These are phyloP conservation scores for Penicillium sp. DNA, from an alignment of 2,329 filamentous ascomycete genomes.

Conservation along the genomic window DNA sequence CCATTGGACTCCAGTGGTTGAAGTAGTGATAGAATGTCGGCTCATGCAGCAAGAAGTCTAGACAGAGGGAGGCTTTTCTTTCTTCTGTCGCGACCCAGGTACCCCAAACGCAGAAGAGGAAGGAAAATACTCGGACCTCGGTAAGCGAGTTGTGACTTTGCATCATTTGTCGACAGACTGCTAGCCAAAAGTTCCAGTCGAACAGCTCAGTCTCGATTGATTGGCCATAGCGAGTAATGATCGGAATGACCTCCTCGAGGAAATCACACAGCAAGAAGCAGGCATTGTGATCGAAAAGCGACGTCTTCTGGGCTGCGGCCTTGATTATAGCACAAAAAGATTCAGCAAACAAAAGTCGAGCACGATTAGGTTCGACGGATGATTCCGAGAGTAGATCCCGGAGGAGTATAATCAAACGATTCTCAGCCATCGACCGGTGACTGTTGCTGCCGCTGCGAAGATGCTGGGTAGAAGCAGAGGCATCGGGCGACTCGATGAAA, in stretches of 20 bases:
- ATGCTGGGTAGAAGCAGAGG: constrained; percentile 63
- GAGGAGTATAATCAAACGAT: constrained; percentile 78
- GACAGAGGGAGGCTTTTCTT: constrained; percentile 70
- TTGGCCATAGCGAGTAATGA: constrained; percentile 63
- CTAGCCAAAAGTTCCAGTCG: constrained; percentile 79
- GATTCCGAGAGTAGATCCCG: constrained; percentile 74
- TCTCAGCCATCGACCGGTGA: constrained; percentile 82
- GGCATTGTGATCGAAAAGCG: constrained; percentile 77
- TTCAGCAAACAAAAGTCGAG: constrained; percentile 72
- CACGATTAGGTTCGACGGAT: constrained; percentile 54
- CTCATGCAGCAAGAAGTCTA: constrained; percentile 74
- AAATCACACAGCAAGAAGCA: constrained; percentile 93
- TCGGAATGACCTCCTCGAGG: constrained; percentile 75
- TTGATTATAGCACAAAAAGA: constrained; percentile 74
- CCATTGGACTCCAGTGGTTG: constrained; percentile 95
- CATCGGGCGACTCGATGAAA: constrained; percentile 65
- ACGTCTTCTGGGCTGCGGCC: constrained; percentile 72
- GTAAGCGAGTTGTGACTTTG: constrained; percentile 86
- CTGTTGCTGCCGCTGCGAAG: constrained; percentile 67
- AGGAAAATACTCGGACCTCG: constrained; percentile 79
- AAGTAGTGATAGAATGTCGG: constrained; percentile 79
- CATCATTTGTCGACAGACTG: constrained; percentile 76
- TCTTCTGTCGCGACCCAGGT: constrained; percentile 65
- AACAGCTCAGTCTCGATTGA: constrained; percentile 45
- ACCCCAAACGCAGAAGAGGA: constrained; percentile 80